These are phyloP conservation scores for Hirschfeldia incana DNA, from an alignment of 345 rosid genomes.

Conservation along the genomic window DNA sequence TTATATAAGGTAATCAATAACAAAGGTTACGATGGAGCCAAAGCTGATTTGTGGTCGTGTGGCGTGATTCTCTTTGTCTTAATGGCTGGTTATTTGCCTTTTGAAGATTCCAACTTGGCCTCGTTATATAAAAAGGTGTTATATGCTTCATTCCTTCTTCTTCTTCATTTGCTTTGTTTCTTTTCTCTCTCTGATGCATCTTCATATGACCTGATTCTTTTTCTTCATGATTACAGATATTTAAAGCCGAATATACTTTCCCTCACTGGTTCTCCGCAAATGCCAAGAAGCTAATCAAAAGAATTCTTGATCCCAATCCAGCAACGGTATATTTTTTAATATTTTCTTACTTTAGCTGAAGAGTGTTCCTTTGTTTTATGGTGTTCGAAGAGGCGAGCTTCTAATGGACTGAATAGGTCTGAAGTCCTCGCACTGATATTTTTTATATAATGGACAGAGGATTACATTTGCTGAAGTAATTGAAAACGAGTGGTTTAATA, in stretches of 20 bases:
- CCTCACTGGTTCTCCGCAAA: constrained; percentile 97
- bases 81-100: constrained; percentile 98
- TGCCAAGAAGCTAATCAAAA: constrained; percentile 84
- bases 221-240: constrained; percentile 57
- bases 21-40: constrained; percentile 97
- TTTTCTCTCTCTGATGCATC: not conserved
- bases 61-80: constrained; percentile 96
- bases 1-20: constrained; percentile 74
- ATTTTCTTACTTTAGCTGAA: constrained; percentile 10
- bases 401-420: not conserved
- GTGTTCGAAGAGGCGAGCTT: not conserved
- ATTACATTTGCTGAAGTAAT: constrained; percentile 76
- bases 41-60: constrained; percentile 98
- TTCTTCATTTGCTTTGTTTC: not conserved
- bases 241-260: constrained; percentile 80
- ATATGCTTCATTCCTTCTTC: constrained; percentile 4
- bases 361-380: not conserved
- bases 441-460: constrained; percentile 54
- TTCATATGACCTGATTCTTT: constrained; percentile 6
- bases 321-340: constrained; percentile 50
- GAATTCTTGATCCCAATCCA: constrained; percentile 91
- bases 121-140: constrained; percentile 79
- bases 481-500: constrained; percentile 95
- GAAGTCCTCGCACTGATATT: not conserved
- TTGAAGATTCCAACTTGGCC: constrained; percentile 84